Conservation (phyloP, 139 green algal genomes). For the Nannochloris sp. region DNA sequence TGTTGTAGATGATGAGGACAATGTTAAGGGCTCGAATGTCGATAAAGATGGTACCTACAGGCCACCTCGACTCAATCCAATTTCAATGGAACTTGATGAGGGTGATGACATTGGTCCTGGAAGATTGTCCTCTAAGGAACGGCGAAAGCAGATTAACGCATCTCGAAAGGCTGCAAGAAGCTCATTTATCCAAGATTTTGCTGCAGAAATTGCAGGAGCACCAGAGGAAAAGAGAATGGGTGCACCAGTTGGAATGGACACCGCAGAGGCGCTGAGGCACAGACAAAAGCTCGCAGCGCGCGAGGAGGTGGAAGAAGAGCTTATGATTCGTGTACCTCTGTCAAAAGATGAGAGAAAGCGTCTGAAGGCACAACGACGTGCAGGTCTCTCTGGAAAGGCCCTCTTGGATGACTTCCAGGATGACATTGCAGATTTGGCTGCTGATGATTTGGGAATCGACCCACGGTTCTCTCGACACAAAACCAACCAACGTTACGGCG, state of each 20-base stretch:
- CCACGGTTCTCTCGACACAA: slow-evolving; percentile 41
- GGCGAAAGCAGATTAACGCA: slow-evolving; percentile 29
- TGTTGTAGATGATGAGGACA: slow-evolving; percentile 25
- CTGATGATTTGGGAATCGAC: slow-evolving; percentile 21
- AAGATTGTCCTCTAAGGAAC: slow-evolving; percentile 19
- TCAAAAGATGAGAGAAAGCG: slow-evolving; percentile 68
- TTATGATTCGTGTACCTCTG: slow-evolving; percentile 79
- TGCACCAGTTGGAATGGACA: slow-evolving; percentile 27
- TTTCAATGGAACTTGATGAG: slow-evolving; percentile 66
- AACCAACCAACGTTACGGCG: slow-evolving; percentile 56
- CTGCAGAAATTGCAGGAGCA: slow-evolving; percentile 57
- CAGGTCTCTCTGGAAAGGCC: slow-evolving; percentile 33
- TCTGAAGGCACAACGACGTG: slow-evolving; percentile 46
- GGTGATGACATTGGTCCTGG: neutral
- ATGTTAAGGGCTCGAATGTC: neutral
- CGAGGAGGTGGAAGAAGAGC: slow-evolving; percentile 76
- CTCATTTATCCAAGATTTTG: slow-evolving; percentile 60
- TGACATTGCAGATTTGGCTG: slow-evolving; percentile 79
- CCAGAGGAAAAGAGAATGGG: slow-evolving; percentile 64
- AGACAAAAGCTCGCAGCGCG: slow-evolving; percentile 58
- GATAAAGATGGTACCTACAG: slow-evolving; percentile 65
- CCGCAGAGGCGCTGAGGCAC: slow-evolving; percentile 37
- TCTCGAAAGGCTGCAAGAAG: slow-evolving; percentile 40
- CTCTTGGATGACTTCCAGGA: slow-evolving; percentile 89
- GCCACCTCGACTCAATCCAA: slow-evolving; percentile 74